Evolutionary conservation across 768 basidiomycete species (phyloP).

Genomic region (Psilocybe subaeruginosa): DNA sequence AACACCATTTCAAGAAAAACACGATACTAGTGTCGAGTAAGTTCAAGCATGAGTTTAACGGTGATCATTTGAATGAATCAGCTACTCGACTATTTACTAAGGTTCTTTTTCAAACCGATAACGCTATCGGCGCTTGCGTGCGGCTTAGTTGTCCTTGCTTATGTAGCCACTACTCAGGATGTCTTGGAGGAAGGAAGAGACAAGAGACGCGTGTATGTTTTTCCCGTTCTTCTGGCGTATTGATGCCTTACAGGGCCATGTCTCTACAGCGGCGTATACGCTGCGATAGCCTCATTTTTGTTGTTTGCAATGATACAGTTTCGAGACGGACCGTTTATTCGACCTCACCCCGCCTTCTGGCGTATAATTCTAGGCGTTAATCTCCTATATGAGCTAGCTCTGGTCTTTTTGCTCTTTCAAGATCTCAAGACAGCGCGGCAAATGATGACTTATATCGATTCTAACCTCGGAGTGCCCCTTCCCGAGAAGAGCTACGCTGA

Average conservation of each 20-base stretch:
- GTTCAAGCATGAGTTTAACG: conserved; percentile 24
- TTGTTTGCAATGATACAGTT: conserved; percentile 87
- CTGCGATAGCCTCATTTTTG: conserved; percentile 73
- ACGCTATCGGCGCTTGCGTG: conserved; percentile 75
- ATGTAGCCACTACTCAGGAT: conserved; percentile 82
- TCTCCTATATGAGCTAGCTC: conserved; percentile 77
- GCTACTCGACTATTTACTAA: conserved; percentile 29
- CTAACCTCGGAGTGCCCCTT: conserved; percentile 67
- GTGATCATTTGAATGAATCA: conserved; percentile 11
- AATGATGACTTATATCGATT: conserved; percentile 83
- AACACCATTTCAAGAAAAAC: conserved; percentile 79
- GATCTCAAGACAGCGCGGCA: conserved; percentile 74
- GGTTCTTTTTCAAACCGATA: conserved; percentile 87
- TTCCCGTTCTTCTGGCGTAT: conserved; percentile 2
- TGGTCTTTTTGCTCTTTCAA: conserved; percentile 88
- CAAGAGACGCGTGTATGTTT: conserved; percentile 76
- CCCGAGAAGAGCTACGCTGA: conserved; percentile 90
- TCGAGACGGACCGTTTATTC: conserved; percentile 86
- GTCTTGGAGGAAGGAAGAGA: conserved; percentile 84
- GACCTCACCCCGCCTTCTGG: conserved; percentile 90
- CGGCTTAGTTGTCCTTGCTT: conserved; percentile 71
- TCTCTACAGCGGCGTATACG: conserved; percentile 70
- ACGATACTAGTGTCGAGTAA: conserved; percentile 84
- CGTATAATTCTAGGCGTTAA: conserved; percentile 79
- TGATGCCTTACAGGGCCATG: conserved; percentile 4